Evolutionary conservation across 345 rosid species (phyloP), one percentile per base, ranked within the genome.

Genomic region (Theobroma cacao): DNA sequence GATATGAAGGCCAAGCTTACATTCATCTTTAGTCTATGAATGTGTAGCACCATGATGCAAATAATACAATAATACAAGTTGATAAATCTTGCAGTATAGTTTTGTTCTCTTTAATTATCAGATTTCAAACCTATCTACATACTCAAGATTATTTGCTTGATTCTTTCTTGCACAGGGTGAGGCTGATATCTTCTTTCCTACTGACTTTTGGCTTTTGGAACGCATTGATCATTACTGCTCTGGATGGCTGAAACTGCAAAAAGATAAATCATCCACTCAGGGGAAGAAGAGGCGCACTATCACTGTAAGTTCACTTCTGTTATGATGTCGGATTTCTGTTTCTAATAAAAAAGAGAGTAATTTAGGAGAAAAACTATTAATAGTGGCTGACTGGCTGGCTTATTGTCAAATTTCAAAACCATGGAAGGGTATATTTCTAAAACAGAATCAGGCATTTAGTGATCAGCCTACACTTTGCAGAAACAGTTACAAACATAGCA

Each of bases 121-220:
- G 56, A 14, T 34, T 34, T 77, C 47, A 64, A 76, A 66, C 22
- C 22, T 15, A 40, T 69, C 31, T 56, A 67, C 26, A 58, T 40
- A 34, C 38, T 69, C 48, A 36, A 77, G 30, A 41, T 77, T 76
- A 56, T 52, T 73, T 50, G 1, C 20, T 26, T 40, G 41, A 53
- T 52, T 47, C 61, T 67, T 43, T 75, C 20, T 74, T 43, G 78
- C 80, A 89, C 87, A 94, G 98, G 99, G 98, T 75, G 99, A 96
- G 88, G 98, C 97, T 76, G 99, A 96, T 85, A 93, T 95, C 36
- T 96, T 96, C 82, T 96, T 96, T 73, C 98, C 98, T 7, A 94
- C 98, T 1, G 95, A 96, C 83, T 96, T 96, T 80, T 89, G 87
- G 93, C 94, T 96, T 59, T 86, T 96, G 91, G 99, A 96, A 84